Evolutionary conservation across 768 basidiomycete genomes (phyloP), one percentile per base, ranked within the genome.

Genomic region (Boletus pseudopeckii): DNA sequence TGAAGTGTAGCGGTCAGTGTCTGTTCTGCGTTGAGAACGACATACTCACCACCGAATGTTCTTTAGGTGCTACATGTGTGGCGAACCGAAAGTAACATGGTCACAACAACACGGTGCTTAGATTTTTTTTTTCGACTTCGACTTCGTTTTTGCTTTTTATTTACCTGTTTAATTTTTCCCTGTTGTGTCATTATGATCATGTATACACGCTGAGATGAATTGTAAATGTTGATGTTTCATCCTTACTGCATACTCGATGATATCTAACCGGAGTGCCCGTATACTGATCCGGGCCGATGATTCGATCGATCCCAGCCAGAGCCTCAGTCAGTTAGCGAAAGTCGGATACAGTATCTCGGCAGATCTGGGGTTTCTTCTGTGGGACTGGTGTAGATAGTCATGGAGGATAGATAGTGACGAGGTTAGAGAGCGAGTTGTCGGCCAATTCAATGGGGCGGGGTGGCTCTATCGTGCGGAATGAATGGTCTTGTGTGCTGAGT

Each of bases 1-100:
- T 41, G 22, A 45, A 43, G 34, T 55, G 52, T 32, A 20, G 22
- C n/a, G 32, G 53, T 59, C 18, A 39, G 42, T 41, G 11, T 37
- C 17, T 5, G 13, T 45, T 14, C 20, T n/a, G 2, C 8, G 18
- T 11, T 8, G n/a, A 24, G 7, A 49, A 28, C 28, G 39, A 33
- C 15, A 1, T 26, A 17, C 42, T 44, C 38, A 48, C 6, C 24
- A 26, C 24, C 20, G 26, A 30, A 15, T 5, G 14, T 20, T 39
- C 7, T 48, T n/a, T 40, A 44, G 52, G 42, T 2, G 13, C 11
- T 20, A 6, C 17, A 22, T 10, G 18, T 15, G 17, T 32, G 30
- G 1, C 11, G 22, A n/a, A n/a, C n/a, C n/a, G n/a, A n/a, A 22
- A 36, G 11, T n/a, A n/a, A 26, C 22, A 8, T 7, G 9, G 9